These are phyloP conservation scores for Paracorniculantispora psalliotae DNA, from an alignment of 2,329 filamentous ascomycete genomes.

Conservation along the genomic window DNA sequence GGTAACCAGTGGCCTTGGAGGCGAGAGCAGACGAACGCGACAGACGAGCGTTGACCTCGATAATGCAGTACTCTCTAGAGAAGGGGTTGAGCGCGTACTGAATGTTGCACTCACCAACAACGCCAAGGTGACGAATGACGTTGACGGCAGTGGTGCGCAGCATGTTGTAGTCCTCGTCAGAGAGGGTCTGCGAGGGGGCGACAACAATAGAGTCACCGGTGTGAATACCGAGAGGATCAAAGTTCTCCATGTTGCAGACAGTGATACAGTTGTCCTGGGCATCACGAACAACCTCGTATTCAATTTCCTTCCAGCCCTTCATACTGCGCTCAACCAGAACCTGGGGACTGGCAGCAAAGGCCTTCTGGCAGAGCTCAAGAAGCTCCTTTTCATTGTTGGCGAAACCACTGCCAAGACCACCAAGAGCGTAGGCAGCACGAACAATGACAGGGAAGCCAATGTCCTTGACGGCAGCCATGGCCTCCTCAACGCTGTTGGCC, in stretches of 20 bases:
- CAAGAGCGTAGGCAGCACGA: constrained; percentile 90
- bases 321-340: constrained; percentile 96
- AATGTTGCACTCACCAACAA: constrained; percentile 98
- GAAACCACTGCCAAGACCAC: constrained; percentile 92
- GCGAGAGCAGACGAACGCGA: constrained; percentile 93
- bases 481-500: constrained; percentile 82
- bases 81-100: constrained; percentile 96
- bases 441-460: constrained; percentile 98
- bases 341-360: constrained; percentile 90
- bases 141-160: constrained; percentile 94
- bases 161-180: constrained; percentile 99
- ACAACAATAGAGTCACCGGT: constrained; percentile 98
- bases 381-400: constrained; percentile 82
- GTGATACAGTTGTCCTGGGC: constrained; percentile 97
- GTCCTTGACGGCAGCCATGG: constrained; percentile 77
- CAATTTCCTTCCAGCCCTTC: constrained; percentile 99
- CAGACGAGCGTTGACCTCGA: constrained; percentile 95
- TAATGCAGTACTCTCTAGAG: constrained; percentile 96
- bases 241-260: constrained; percentile 99
- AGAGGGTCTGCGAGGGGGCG: constrained; percentile 92
- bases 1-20: constrained; percentile 96
- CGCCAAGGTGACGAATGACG: constrained; percentile 92
- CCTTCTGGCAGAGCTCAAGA: constrained; percentile 84
- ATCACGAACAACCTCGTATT: constrained; percentile 97
- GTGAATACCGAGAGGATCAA: constrained; percentile 95